phyloP scores from a whole-genome alignment of 2,329 filamentous ascomycete species.

The Aureobasidium vineae region DNA sequence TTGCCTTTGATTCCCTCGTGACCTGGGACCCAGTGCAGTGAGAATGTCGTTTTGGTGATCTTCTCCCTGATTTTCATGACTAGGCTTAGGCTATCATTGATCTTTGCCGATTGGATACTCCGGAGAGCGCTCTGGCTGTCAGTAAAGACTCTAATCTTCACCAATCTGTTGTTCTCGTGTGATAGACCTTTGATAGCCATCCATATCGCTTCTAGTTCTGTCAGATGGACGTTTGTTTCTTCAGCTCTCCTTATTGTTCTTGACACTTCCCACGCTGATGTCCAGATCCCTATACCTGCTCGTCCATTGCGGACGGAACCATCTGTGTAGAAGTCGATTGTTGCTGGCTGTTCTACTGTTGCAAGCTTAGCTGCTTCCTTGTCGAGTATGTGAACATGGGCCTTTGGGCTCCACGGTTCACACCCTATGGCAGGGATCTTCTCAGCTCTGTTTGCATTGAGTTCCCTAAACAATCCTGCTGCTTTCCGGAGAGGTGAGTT shows the following conservation, averaged over 20 bases:
- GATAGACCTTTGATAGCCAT: slow-evolving; percentile 9
- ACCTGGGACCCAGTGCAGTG: slow-evolving; percentile 1
- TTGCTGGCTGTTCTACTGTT: background rate
- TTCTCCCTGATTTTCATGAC: slow-evolving; percentile 9
- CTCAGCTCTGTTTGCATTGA: background rate
- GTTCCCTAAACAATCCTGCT: background rate
- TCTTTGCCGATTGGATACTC: background rate
- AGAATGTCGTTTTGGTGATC: background rate
- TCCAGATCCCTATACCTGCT: slow-evolving; percentile 6
- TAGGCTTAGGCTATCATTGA: slow-evolving; percentile 16
- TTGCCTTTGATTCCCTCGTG: slow-evolving; percentile 16
- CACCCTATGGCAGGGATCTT: slow-evolving; percentile 9
- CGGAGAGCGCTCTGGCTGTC: slow-evolving; percentile 2
- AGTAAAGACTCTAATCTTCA: slow-evolving; percentile 1
- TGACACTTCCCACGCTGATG: slow-evolving; percentile 6
- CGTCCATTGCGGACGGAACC: background rate
- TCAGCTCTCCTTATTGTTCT: background rate
- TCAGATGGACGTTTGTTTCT: slow-evolving; percentile 1
- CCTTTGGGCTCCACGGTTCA: slow-evolving; percentile 19
- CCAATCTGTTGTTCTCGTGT: background rate
- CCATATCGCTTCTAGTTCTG: slow-evolving; percentile 13
- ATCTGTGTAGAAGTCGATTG: slow-evolving; percentile 15
- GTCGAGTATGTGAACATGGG: slow-evolving; percentile 11
- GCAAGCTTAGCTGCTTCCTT: slow-evolving; percentile 3
- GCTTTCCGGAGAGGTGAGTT: background rate